Evolutionary conservation across 805 yeast genomes (phyloP).

Genomic region (Debaryomyces castellii): DNA sequence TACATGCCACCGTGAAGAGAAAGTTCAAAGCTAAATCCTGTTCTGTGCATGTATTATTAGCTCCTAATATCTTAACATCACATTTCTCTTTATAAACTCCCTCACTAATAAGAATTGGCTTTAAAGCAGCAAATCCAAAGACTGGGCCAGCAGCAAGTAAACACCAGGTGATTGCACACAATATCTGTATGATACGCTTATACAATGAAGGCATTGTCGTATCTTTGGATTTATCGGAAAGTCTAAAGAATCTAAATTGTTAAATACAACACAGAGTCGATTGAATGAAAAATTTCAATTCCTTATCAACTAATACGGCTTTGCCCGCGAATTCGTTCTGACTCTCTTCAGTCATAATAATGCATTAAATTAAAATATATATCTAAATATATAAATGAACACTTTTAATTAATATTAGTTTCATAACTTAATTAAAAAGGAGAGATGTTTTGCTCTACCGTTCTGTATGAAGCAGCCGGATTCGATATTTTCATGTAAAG

Average conservation of each 20-base stretch:
- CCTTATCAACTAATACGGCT: not conserved
- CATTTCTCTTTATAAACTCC: constrained; percentile 74
- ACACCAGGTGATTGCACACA: constrained; percentile 84
- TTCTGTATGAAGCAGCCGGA: constrained; percentile 30
- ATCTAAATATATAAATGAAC: not conserved
- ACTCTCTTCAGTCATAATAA: not conserved
- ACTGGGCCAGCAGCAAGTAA: constrained; percentile 89
- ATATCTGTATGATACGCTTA: constrained; percentile 51
- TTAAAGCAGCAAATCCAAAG: constrained; percentile 94
- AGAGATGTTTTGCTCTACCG: constrained; percentile 34
- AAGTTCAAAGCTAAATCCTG: constrained; percentile 82
- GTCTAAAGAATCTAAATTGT: not conserved
- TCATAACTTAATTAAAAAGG: constrained; percentile 33
- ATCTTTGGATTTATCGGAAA: not conserved
- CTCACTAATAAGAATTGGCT: constrained; percentile 74
- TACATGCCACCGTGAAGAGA: constrained; percentile 85
- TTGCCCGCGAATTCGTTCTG: not conserved
- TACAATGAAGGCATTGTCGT: not conserved
- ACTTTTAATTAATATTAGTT: too few relatives aligned
- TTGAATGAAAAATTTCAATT: not conserved
- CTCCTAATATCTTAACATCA: constrained; percentile 13
- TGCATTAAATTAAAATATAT: not conserved
- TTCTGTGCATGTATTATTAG: constrained; percentile 49
- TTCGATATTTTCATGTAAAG: constrained; percentile 27
- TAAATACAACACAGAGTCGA: not conserved